Conservation (phyloP, 1,284 basidiomycete genomes). For the Apiotrichum porosum region DNA sequence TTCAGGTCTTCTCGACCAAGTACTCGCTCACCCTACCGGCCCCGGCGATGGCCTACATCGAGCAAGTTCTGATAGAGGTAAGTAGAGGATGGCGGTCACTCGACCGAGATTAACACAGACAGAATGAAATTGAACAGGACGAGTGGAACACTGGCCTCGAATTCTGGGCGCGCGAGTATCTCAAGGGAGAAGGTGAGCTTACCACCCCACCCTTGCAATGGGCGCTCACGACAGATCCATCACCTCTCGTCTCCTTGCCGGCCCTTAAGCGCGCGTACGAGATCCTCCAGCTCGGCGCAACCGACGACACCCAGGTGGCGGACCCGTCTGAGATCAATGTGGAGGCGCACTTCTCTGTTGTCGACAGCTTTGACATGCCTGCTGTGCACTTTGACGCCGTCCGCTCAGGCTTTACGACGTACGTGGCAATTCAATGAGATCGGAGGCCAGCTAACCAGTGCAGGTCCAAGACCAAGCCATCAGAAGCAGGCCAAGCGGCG, state of each 20-base stretch:
- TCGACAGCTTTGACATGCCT: slow-evolving; percentile 93
- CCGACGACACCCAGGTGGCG: slow-evolving; percentile 53
- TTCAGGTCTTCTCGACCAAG: slow-evolving; percentile 50
- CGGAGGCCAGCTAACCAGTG: not conserved
- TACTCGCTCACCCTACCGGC: slow-evolving; percentile 48
- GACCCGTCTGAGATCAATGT: slow-evolving; percentile 66
- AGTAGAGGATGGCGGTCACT: slow-evolving; percentile 7
- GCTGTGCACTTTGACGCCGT: slow-evolving; percentile 81
- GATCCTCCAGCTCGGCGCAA: slow-evolving; percentile 62
- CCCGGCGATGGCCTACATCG: slow-evolving; percentile 44
- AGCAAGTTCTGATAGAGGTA: slow-evolving; percentile 44
- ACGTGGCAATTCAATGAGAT: not conserved
- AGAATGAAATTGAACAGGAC: slow-evolving; percentile 62
- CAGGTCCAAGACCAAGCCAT: slow-evolving; percentile 54
- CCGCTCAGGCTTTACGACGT: slow-evolving; percentile 48
- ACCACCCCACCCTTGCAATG: not conserved
- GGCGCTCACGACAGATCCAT: slow-evolving; percentile 21
- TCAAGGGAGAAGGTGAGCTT: slow-evolving; percentile 78
- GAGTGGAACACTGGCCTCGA: slow-evolving; percentile 62
- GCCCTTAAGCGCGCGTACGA: slow-evolving; percentile 78
- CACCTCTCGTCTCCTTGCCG: slow-evolving; percentile 35
- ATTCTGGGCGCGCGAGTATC: slow-evolving; percentile 79
- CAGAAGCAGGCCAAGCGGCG: slow-evolving; percentile 70
- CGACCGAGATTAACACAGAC: not conserved
- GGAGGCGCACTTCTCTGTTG: slow-evolving; percentile 73